phyloP scores from a whole-genome alignment of 2,329 filamentous ascomycete genomes.

The Phaeophleospora eucalypticola region DNA sequence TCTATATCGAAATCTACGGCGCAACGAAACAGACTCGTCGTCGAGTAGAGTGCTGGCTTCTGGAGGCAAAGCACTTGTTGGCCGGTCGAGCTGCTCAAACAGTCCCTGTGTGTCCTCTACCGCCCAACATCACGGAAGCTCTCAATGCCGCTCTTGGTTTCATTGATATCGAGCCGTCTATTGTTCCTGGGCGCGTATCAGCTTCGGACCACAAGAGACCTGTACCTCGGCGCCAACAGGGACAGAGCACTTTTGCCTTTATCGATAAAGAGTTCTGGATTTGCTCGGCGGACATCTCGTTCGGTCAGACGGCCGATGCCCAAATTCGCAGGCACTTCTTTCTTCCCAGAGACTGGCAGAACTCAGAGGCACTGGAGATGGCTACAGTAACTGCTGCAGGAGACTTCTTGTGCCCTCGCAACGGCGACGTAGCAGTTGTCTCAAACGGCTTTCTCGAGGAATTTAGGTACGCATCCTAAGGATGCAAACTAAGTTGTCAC shows the following conservation, averaged over 20 bases:
- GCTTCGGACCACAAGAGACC: background rate
- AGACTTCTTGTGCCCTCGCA: background rate
- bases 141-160: background rate
- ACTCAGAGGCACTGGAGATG: background rate
- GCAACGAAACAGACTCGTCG: background rate
- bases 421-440: background rate
- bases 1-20: background rate
- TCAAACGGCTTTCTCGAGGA: background rate
- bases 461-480: no score
- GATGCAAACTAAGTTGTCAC: no score
- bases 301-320: constrained; percentile 4
- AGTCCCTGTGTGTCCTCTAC: background rate
- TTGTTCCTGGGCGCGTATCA: no score
- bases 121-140: background rate
- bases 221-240: background rate
- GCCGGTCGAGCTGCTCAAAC: no score
- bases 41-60: background rate
- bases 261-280: constrained; percentile 1
- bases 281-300: constrained; percentile 4
- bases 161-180: no score
- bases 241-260: background rate
- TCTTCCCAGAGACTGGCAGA: constrained; percentile 1
- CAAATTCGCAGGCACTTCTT: background rate
- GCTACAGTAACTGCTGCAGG: background rate
- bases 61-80: background rate